phyloP scores from a whole-genome alignment of 257 asterid genomes.

The Datura wrightii region DNA sequence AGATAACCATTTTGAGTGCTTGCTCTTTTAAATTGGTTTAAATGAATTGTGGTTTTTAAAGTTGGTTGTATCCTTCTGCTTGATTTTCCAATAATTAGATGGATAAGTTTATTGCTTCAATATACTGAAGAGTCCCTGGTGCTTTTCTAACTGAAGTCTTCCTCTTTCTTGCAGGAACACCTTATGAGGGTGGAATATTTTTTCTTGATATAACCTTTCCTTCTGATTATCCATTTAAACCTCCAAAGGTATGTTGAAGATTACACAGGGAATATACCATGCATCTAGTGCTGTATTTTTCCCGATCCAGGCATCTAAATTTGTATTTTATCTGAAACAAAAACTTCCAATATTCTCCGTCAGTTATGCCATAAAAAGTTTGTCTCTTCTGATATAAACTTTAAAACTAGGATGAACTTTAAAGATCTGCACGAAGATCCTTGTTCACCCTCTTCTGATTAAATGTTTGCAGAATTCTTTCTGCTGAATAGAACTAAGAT shows the following conservation, averaged over 20 bases:
- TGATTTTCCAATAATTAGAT: not conserved
- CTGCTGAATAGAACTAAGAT: not conserved
- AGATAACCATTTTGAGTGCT: not conserved
- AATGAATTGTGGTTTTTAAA: not conserved
- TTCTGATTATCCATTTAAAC: conserved; percentile 80
- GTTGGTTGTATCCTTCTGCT: not conserved
- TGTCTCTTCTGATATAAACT: not conserved
- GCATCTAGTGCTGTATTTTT: not conserved
- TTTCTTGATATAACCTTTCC: conserved; percentile 92
- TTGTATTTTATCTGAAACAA: not conserved
- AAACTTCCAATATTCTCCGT: not conserved
- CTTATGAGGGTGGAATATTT: conserved; percentile 85
- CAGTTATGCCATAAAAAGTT: not conserved
- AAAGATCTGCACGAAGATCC: not conserved
- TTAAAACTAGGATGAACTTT: not conserved
- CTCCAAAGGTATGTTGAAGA: conserved; percentile 76
- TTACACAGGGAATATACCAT: not conserved
- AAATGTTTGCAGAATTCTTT: not conserved
- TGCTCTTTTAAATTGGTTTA: not conserved
- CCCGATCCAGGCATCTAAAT: not conserved
- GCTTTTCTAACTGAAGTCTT: conserved; percentile 10
- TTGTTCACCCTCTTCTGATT: conserved; percentile 19
- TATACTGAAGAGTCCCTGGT: not conserved
- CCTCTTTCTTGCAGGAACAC: conserved; percentile 71
- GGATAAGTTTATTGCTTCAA: not conserved